A percentile compares a stretch with the other conserved stretches of the same genome.
phyloP scores from a whole-genome alignment of 148 eudicot species.

The Persicaria maculosa region DNA sequence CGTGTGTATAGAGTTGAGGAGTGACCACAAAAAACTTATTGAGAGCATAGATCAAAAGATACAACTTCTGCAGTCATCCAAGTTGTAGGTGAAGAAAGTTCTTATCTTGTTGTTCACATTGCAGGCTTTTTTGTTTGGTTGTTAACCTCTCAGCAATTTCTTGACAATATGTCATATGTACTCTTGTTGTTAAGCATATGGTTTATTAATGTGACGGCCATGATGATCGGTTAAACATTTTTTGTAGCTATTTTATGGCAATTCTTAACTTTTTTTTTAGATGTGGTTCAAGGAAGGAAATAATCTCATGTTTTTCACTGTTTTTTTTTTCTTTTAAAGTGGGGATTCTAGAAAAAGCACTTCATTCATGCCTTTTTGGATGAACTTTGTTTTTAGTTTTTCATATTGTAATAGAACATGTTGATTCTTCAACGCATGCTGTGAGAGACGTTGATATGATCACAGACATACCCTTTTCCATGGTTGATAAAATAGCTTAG shows the following conservation, averaged over 20 bases:
- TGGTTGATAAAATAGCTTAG: constrained; percentile 86
- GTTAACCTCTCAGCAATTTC: neutral
- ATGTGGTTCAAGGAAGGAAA: too few relatives aligned
- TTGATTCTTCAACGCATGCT: constrained; percentile 16
- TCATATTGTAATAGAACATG: constrained; percentile 14
- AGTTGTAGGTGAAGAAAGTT: constrained; percentile 12
- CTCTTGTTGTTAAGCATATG: too few relatives aligned
- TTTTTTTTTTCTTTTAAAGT: too few relatives aligned
- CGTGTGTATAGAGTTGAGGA: constrained; percentile 16
- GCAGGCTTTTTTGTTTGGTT: neutral
- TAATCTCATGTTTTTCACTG: too few relatives aligned
- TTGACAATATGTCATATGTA: too few relatives aligned
- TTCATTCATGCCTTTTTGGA: too few relatives aligned
- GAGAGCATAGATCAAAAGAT: constrained; percentile 18
- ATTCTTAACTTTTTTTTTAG: too few relatives aligned
- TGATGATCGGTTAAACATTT: too few relatives aligned
- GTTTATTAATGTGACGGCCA: too few relatives aligned
- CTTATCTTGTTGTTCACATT: neutral
- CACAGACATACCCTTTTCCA: constrained; percentile 60
- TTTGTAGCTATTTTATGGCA: too few relatives aligned
- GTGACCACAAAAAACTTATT: constrained; percentile 14
- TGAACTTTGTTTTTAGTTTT: neutral
- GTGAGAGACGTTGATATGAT: constrained; percentile 35
- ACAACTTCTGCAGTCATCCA: constrained; percentile 14
- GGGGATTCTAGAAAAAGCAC: too few relatives aligned